A percentile compares a stretch with the other conserved stretches of the same genome.
These are phyloP conservation scores for Wickerhamomyces sp. DNA, from an alignment of 1,139 yeast genomes.

Conservation along the genomic window DNA sequence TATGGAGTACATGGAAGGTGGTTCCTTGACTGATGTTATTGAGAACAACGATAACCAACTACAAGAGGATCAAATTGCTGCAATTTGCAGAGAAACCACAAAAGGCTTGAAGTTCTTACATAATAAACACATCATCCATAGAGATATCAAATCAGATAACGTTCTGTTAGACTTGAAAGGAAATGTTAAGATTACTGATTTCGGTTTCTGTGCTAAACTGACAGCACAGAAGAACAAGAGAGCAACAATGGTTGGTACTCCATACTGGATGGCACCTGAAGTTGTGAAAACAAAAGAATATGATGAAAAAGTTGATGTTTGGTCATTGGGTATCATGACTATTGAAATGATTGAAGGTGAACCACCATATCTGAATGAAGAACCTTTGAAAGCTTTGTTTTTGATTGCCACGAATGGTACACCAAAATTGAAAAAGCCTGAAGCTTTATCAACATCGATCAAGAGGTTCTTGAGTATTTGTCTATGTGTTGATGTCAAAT, in stretches of 20 bases:
- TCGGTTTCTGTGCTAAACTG: constrained; percentile 95
- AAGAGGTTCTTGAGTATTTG: constrained; percentile 88
- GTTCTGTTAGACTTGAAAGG: constrained; percentile 83
- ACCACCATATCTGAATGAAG: constrained; percentile 96
- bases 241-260: constrained; percentile 99
- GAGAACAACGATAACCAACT: constrained; percentile 55
- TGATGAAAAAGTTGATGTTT: constrained; percentile 94
- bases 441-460: constrained; percentile 66
- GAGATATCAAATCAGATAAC: constrained; percentile 95
- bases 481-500: constrained; percentile 90
- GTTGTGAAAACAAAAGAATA: constrained; percentile 95
- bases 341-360: constrained; percentile 98
- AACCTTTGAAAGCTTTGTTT: constrained; percentile 83
- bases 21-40: constrained; percentile 84
- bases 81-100: constrained; percentile 86
- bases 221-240: constrained; percentile 90
- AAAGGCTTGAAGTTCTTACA: constrained; percentile 91
- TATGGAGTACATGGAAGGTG: constrained; percentile 95
- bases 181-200: constrained; percentile 92
- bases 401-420: constrained; percentile 96
- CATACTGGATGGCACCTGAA: constrained; percentile 99
- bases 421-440: constrained; percentile 89
- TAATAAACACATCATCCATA: constrained; percentile 85
- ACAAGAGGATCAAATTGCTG: constrained; percentile 76
- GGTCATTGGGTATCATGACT: constrained; percentile 98